Base-by-base conservation (phyloP, 441 rosid genomes). In the Theobroma grandiflorum region DNA sequence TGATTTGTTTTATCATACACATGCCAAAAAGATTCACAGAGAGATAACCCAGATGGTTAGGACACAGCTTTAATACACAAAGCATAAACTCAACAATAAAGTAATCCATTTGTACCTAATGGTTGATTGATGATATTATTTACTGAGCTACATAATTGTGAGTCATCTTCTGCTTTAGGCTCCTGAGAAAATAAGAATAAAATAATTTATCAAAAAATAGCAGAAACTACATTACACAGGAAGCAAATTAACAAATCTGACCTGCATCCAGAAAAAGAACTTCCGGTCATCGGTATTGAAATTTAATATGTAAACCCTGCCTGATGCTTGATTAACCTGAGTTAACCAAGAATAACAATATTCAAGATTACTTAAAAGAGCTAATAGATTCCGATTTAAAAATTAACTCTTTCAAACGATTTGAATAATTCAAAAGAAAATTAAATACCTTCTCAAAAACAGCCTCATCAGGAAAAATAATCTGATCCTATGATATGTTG, bases 181-280 rank as follows among this genome's bases (percentile, higher is more conserved):
- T 93, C 98, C 98, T 96, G 81, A 72, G 84, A 64, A 57, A 63
- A 64, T 26, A 58, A 52, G 20, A 59, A 78, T 58, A 37, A 72
- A 74, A 37, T 31, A 31, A 71, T 4, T 64, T 67, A 31, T 8
- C 37, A 75, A 37, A 42, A 64, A 40, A 70, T 47, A 65, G 68
- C 76, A 74, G 62, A 66, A 16, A 84, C 31, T 61, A 70, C 75
- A 50, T 8, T 20, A 79, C 53, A 67, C 50, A 79, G 40, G 37
- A 40, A 78, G 52, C 45, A 75, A 53, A 64, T 37, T 66, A 65
- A 81, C 5, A 26, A 72, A 82, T 57, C 49, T 45, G 37, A 91
- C 99, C 97, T 96, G 99, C 98, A 96, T 88, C 99, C 99, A 96
- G 40, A 93, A 89, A 91, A 96, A 92, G 78, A 91, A 90, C 86